Base-by-base conservation (phyloP, 164 flowering plant species). In the Amborella trichopoda region DNA sequence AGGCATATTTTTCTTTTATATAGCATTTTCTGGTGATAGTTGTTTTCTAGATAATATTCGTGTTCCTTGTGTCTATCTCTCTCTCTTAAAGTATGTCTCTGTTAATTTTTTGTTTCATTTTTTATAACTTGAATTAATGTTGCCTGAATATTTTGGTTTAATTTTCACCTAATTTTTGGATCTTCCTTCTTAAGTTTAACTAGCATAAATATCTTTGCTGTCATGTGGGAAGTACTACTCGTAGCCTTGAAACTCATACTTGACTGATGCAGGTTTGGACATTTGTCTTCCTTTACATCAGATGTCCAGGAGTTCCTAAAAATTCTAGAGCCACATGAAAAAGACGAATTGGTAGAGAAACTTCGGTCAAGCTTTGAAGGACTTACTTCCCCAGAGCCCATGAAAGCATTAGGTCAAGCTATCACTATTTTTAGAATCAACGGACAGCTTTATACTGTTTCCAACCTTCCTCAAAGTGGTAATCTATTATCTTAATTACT, bases 261-360 rank as follows among this genome's bases (percentile, higher is more conserved):
- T 63, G 48, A 52, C 24, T 1, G 32, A 23, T 45, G 38, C 90
- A 87, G 98, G 66, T 90, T 86, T 66, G 90, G 96, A 54, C 93
- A 86, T 62, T 59, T 83, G 55, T 69, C 84, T 49, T 72, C 83
- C 69, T 86, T 76, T 43, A 20, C 80, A 44, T 72, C 80, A 49
- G 98, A 87, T 66, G 70, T 90, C 47, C 87, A 81, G 64, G 34
- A 36, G 30, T 80, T 73, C 46, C 67, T 83, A 46, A 68, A 66
- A 55, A 71, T 72, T 30, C 65, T 86, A 44, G 50, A 70, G 46
- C 25, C 28, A 23, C 59, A 68, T 16, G 78, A 69, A 55, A 77
- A 64, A 59, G 46, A n/a, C 2, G 64, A 66, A 38, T 44, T 90
- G 21, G 13, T 81, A 53, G 68, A 61, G 28, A 74, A 68, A 47